phyloP scores from a whole-genome alignment of 257 asterid species.

The Primulina tabacum region DNA sequence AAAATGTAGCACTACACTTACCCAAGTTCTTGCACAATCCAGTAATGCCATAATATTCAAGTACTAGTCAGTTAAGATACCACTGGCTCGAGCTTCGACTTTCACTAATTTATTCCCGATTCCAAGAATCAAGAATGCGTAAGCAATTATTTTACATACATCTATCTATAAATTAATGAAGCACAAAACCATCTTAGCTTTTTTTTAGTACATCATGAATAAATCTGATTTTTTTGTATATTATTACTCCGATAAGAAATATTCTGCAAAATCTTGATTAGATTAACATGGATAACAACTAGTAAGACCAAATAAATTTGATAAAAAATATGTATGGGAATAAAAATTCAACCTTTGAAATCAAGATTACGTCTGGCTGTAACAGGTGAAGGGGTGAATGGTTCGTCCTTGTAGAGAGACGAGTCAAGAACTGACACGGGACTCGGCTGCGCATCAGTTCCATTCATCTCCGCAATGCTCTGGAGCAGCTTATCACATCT shows the following conservation, averaged over 20 bases:
- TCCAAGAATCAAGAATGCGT: not conserved
- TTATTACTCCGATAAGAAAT: no score
- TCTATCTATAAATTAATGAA: no score
- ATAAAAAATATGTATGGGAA: not conserved
- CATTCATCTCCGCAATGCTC: constrained; percentile 82
- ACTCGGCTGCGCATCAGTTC: constrained; percentile 74
- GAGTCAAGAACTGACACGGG: constrained; percentile 96
- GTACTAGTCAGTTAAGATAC: not conserved
- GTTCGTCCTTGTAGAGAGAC: constrained; percentile 81
- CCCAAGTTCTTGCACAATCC: not conserved
- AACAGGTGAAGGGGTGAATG: constrained; percentile 73
- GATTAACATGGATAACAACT: no score
- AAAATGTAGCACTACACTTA: not conserved
- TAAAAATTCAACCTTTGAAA: constrained; percentile 57
- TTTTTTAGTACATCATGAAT: no score
- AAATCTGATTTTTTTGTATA: no score
- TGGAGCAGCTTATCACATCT: constrained; percentile 88
- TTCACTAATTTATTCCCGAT: not conserved
- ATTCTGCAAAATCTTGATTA: no score
- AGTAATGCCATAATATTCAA: not conserved
- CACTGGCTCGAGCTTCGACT: not conserved
- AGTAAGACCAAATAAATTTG: not conserved
- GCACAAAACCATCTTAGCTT: no score
- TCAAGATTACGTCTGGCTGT: constrained; percentile 62
- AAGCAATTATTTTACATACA: no score